A percentile compares a stretch with the other conserved stretches of the same genome.
Conservation (phyloP, 257 asterid species). For the Buddleja alternifolia region DNA sequence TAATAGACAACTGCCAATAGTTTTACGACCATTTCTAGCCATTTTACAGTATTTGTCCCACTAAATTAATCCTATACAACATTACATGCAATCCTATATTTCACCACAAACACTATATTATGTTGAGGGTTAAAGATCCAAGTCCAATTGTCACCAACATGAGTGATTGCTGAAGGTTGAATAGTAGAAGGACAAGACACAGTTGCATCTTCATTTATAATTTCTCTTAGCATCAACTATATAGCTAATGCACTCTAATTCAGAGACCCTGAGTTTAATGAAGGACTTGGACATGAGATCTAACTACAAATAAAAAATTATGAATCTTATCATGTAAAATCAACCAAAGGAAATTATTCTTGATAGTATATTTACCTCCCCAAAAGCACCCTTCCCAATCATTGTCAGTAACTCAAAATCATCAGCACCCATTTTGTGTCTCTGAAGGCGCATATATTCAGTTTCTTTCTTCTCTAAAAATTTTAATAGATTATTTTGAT, state of each 20-base stretch:
- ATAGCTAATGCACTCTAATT: slow-evolving; percentile 24
- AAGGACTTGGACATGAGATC: neutral
- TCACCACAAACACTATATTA: neutral
- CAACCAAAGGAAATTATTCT: slow-evolving; percentile 13
- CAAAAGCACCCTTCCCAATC: slow-evolving; percentile 99
- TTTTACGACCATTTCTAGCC: too few species aligned
- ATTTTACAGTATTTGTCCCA: neutral
- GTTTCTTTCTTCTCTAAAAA: slow-evolving; percentile 95
- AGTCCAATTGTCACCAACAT: too few species aligned
- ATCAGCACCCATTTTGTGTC: slow-evolving; percentile 96
- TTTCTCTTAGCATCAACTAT: slow-evolving; percentile 1
- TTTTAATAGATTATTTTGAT: slow-evolving; percentile 83
- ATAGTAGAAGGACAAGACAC: neutral
- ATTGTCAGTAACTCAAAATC: slow-evolving; percentile 93
- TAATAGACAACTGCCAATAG: too few species aligned
- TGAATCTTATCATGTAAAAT: neutral
- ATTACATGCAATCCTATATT: neutral
- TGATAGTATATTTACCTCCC: slow-evolving; percentile 66
- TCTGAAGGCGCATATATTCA: slow-evolving; percentile 96
- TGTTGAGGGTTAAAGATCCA: neutral
- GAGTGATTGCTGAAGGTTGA: neutral
- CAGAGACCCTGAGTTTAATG: neutral
- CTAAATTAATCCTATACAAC: neutral
- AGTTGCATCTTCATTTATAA: neutral
- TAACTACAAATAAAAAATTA: neutral